Evolutionary conservation across 2,329 filamentous ascomycete genomes (phyloP).

Genomic region (Alternaria arbusti): DNA sequence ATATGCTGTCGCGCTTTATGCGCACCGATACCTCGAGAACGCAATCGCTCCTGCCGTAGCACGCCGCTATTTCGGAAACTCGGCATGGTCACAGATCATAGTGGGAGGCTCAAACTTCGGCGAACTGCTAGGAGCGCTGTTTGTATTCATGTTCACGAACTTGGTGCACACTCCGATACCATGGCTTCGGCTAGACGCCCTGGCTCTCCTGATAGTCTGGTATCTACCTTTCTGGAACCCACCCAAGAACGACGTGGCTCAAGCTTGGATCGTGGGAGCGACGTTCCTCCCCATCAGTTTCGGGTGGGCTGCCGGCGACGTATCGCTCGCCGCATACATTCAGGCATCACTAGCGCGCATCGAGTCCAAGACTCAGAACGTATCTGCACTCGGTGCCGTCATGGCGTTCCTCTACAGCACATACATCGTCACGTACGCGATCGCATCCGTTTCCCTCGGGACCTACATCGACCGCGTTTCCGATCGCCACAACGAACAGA

Average conservation of each 20-base stretch:
- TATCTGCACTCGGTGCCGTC: constrained; percentile 58
- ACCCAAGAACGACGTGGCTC: constrained; percentile 47
- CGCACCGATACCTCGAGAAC: constrained; percentile 60
- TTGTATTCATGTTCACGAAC: constrained; percentile 59
- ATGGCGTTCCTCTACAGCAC: constrained; percentile 61
- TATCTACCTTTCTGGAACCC: constrained; percentile 58
- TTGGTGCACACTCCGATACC: constrained; percentile 58
- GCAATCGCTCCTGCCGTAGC: constrained; percentile 56
- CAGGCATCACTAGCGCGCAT: constrained; percentile 57
- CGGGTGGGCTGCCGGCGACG: constrained; percentile 60
- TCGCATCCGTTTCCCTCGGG: constrained; percentile 54
- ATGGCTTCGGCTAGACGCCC: constrained; percentile 58
- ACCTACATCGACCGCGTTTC: constrained; percentile 55
- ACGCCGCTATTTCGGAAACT: constrained; percentile 55
- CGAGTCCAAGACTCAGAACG: constrained; percentile 53
- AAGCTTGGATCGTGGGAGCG: constrained; percentile 56
- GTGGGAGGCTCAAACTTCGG: constrained; percentile 60
- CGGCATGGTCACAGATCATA: constrained; percentile 59
- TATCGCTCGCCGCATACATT: constrained; percentile 59
- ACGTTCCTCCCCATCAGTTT: constrained; percentile 55
- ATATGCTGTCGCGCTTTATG: constrained; percentile 59
- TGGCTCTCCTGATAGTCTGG: constrained; percentile 57
- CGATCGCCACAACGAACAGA: constrained; percentile 44
- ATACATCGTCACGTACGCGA: constrained; percentile 58
- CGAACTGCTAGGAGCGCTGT: constrained; percentile 57